These are phyloP conservation scores for Nepenthes alata DNA, from an alignment of 179 eudicot species.

Conservation along the genomic window DNA sequence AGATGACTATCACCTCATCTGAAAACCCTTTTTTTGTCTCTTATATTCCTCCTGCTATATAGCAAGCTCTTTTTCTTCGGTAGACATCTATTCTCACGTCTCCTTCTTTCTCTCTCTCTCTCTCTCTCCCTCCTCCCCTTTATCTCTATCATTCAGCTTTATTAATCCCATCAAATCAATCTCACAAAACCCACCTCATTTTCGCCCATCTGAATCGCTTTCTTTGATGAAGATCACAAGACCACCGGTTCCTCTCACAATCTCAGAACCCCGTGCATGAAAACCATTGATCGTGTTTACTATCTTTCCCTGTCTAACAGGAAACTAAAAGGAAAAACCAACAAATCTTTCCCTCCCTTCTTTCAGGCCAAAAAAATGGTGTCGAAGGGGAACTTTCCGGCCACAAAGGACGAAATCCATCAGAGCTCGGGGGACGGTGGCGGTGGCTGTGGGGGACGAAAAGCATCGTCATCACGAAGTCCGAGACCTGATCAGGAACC, in stretches of 20 bases:
- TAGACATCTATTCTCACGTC: too few species aligned
- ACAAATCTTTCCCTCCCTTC: too few species aligned
- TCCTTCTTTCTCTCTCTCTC: neutral
- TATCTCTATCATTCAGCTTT: too few species aligned
- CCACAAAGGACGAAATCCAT: slow-evolving; percentile 11
- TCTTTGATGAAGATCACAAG: slow-evolving; percentile 61
- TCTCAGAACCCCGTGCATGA: neutral
- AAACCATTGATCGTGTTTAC: too few species aligned
- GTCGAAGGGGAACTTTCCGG: slow-evolving; percentile 26
- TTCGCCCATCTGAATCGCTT: slow-evolving; percentile 1
- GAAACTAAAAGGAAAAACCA: too few species aligned
- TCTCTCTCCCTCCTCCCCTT: neutral
- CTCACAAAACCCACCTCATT: slow-evolving; percentile 17
- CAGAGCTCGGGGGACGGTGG: neutral
- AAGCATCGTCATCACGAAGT: neutral
- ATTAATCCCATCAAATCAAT: neutral
- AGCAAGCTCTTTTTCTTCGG: too few species aligned
- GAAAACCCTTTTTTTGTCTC: too few species aligned
- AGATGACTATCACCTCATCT: too few species aligned
- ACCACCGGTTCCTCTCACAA: slow-evolving; percentile 10
- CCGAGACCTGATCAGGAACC: slow-evolving; percentile 13
- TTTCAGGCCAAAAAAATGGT: neutral
- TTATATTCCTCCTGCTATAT: too few species aligned
- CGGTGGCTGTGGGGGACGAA: neutral
- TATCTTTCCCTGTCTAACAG: too few species aligned